Conservation (phyloP, 257 asterid species). For the Salvia miltiorrhiza region DNA sequence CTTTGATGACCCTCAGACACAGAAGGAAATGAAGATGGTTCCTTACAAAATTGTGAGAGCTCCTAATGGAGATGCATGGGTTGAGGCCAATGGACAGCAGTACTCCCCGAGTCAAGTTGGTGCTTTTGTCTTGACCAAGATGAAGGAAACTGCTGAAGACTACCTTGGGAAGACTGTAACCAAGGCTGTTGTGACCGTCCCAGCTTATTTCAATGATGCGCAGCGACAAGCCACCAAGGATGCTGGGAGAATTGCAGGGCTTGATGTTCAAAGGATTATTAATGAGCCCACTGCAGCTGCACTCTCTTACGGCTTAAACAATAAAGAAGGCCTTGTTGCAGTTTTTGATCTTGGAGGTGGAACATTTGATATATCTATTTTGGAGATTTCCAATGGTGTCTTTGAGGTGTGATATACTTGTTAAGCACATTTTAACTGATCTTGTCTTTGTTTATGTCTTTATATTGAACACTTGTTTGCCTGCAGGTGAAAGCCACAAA, state of each 20-base stretch:
- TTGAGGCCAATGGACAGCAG: slow-evolving; percentile 65
- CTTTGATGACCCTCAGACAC: slow-evolving; percentile 70
- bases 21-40: slow-evolving; percentile 79
- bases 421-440: background rate
- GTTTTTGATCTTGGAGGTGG: slow-evolving; percentile 83
- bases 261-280: slow-evolving; percentile 68
- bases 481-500: slow-evolving; percentile 76
- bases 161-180: slow-evolving; percentile 58
- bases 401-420: slow-evolving; percentile 46
- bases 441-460: background rate
- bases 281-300: slow-evolving; percentile 83
- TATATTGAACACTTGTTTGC: slow-evolving; percentile 3
- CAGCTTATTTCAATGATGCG: slow-evolving; percentile 75
- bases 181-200: slow-evolving; percentile 72
- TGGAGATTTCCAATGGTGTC: slow-evolving; percentile 74
- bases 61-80: slow-evolving; percentile 88
- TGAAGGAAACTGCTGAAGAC: slow-evolving; percentile 76
- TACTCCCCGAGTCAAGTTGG: slow-evolving; percentile 75
- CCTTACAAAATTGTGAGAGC: slow-evolving; percentile 65
- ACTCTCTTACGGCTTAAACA: slow-evolving; percentile 64
- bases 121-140: slow-evolving; percentile 65
- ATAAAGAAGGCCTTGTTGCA: slow-evolving; percentile 73
- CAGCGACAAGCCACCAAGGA: slow-evolving; percentile 80
- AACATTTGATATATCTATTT: slow-evolving; percentile 63
- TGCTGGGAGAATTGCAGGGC: slow-evolving; percentile 75